These are phyloP conservation scores for Chaetomium fimeti DNA, from an alignment of 495 filamentous ascomycete genomes.

Conservation along the genomic window DNA sequence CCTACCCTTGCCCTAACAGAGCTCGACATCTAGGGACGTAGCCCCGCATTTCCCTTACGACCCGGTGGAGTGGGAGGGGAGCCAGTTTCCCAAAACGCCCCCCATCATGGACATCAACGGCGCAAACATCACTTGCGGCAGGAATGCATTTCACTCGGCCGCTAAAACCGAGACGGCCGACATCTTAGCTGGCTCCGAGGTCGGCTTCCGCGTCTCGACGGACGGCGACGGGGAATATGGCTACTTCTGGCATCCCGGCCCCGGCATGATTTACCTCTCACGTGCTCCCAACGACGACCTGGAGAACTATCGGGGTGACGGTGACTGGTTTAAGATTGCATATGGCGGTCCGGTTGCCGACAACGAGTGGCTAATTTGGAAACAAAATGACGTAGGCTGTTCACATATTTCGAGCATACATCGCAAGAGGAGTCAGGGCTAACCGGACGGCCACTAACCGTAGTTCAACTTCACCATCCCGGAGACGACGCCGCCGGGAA, in stretches of 20 bases:
- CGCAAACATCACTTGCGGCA: constrained; percentile 24
- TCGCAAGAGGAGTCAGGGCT: neutral
- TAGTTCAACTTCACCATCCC: constrained; percentile 43
- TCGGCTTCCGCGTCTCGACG: constrained; percentile 24
- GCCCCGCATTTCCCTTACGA: neutral
- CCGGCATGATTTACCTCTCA: constrained; percentile 28
- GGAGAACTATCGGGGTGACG: constrained; percentile 25
- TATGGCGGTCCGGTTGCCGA: constrained; percentile 16
- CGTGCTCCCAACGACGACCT: constrained; percentile 27
- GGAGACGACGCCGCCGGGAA: constrained; percentile 37
- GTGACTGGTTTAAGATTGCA: constrained; percentile 37
- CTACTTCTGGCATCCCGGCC: constrained; percentile 24
- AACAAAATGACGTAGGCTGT: neutral
- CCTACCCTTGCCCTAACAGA: neutral
- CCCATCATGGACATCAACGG: constrained; percentile 6
- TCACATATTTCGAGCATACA: neutral
- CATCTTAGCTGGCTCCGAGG: constrained; percentile 25
- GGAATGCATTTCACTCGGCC: constrained; percentile 20
- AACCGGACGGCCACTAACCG: neutral
- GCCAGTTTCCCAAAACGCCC: constrained; percentile 2
- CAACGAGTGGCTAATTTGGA: neutral
- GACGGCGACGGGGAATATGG: constrained; percentile 18
- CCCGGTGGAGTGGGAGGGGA: too few species aligned
- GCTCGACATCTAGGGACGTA: neutral
- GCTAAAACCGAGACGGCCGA: constrained; percentile 24